Conservation (phyloP, 371 early-diverging fungal genomes). For the Mortierella sp. region DNA sequence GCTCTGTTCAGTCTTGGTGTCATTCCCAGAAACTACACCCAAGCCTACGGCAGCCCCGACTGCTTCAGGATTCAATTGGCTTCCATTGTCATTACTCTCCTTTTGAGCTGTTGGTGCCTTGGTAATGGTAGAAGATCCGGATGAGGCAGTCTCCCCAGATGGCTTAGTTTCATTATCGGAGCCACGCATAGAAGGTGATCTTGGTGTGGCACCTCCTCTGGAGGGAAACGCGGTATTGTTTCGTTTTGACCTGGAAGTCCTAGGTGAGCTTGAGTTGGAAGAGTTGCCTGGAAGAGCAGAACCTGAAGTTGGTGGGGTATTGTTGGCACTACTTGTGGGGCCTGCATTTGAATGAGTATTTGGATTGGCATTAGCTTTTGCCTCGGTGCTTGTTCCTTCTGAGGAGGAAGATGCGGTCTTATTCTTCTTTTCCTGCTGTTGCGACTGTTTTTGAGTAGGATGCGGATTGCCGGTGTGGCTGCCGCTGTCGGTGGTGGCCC, state of each 20-base stretch:
- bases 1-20: background rate
- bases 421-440: background rate
- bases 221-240: background rate
- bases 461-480: background rate
- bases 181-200: conserved; percentile 12
- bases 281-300: background rate
- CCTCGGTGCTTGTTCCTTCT: background rate
- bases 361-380: conserved; percentile 2
- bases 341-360: background rate
- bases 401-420: background rate
- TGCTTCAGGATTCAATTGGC: background rate
- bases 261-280: conserved; percentile 9
- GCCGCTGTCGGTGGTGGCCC: background rate
- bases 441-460: conserved; percentile 1
- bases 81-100: background rate
- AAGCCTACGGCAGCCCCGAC: background rate
- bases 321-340: background rate
- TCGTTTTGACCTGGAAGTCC: conserved; percentile 11
- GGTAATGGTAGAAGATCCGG: background rate
- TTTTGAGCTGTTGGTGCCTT: background rate
- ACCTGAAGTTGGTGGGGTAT: background rate
- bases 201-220: background rate
- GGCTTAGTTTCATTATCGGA: background rate
- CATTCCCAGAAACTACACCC: background rate
- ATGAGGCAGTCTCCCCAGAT: conserved; percentile 1